Conservation (phyloP, 148 eudicot genomes). For the Nepenthes gracilis region DNA sequence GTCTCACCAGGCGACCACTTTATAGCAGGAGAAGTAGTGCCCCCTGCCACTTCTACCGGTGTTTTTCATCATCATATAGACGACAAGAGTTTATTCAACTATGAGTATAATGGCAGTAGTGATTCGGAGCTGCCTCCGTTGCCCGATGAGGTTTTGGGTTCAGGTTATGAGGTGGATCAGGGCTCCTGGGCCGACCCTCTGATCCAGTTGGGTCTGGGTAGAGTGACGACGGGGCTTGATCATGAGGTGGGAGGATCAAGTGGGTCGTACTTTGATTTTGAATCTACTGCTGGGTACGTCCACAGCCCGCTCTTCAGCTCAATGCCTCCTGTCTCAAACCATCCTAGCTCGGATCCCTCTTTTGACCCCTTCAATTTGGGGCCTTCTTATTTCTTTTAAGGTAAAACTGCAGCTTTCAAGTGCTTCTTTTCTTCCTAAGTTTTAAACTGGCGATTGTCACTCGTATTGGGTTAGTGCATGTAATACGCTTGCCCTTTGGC, state of each 20-base stretch:
- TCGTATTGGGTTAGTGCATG: no score
- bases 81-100: neutral
- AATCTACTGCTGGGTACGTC: neutral
- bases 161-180: neutral
- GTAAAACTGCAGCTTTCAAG: neutral
- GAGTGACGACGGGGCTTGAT: neutral
- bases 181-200: conserved; percentile 3
- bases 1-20: neutral
- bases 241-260: neutral
- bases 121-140: conserved; percentile 13
- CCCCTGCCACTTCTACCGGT: no score
- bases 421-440: no score
- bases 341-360: neutral
- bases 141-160: conserved; percentile 9
- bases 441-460: no score
- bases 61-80: conserved; percentile 3
- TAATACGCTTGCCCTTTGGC: no score
- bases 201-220: neutral
- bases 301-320: conserved; percentile 5
- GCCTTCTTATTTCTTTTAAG: conserved; percentile 3
- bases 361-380: conserved; percentile 7
- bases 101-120: neutral
- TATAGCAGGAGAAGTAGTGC: neutral
- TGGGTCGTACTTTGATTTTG: conserved; percentile 3
- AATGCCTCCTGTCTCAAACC: conserved; percentile 2